A percentile compares a stretch with the other conserved stretches of the same genome.
phyloP scores from a whole-genome alignment of 192 early-diverging fungal species.

The Backusella australiensis region DNA sequence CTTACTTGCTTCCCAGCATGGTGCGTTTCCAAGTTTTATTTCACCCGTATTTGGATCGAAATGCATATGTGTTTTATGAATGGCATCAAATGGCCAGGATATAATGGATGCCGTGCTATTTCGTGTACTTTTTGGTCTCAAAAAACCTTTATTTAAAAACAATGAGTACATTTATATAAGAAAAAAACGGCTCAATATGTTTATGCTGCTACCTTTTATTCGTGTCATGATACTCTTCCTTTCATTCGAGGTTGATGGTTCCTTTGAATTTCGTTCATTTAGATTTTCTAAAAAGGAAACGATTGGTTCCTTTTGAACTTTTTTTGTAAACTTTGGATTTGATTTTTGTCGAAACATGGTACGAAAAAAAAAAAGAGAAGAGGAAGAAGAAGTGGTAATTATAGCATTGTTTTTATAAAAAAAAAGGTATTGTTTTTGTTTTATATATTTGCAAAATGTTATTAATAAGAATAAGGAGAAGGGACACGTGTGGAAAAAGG shows the following conservation, averaged over 20 bases:
- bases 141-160: not conserved
- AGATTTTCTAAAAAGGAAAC: not conserved
- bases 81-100: constrained; percentile 19
- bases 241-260: not conserved
- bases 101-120: not conserved
- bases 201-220: not conserved
- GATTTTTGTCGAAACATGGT: not conserved
- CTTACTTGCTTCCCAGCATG: constrained; percentile 1
- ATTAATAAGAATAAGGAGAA: not conserved
- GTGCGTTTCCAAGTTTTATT: not conserved
- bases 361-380: not conserved
- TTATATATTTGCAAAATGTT: not conserved
- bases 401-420: not conserved
- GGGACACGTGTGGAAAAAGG: not conserved
- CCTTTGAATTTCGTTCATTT: not conserved
- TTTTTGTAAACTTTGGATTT: not conserved
- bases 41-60: constrained; percentile 10
- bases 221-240: not conserved
- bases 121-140: not conserved
- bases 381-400: not conserved
- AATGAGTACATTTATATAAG: not conserved
- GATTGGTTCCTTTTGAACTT: not conserved
- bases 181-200: not conserved
- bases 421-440: not conserved
- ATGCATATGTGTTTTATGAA: constrained; percentile 14